Base-by-base conservation (phyloP, 306 rosid genomes). In the Quercus ilex region DNA sequence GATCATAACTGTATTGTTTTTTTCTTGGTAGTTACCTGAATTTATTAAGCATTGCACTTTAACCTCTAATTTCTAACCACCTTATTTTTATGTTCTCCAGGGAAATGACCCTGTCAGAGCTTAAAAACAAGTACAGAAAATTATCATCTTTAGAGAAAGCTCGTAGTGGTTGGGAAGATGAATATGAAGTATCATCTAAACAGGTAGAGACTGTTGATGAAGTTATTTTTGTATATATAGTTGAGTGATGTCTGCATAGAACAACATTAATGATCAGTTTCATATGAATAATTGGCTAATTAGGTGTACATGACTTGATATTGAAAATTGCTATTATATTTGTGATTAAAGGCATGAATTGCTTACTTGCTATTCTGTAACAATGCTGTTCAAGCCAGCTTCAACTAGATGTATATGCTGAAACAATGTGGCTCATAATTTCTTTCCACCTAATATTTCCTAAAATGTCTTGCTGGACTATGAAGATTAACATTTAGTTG, bases 51-150 rank as follows among this genome's bases (percentile, higher is more conserved):
- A 73, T 28, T 75, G 79, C 76, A 53, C 30, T 60, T 74, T 57
- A 33, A 28, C 25, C 35, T 49, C 57, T 81, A 41, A 58, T 55
- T 55, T 80, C 31, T 78, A 52, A 73, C 72, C 67, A n/a, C 70
- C 33, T 74, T 51, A 68, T 72, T 63, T 63, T 64, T 62, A 55
- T 35, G 64, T 49, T 77, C 51, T 75, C 38, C 75, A 95, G 99
- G 89, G 99, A 95, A 88, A 95, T 95, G 99, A 79, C 90, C 82
- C 93, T 91, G 81, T 73, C 93, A 53, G 99, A 95, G 88, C 84
- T 95, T 23, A 92, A 89, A 87, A 85, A 74, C 85, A 95, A 95
- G 85, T 95, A 95, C 80, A 87, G 94, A 64, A 95, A 91, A 87
- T 80, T 86, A 17, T 89, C 93, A 71, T 90, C 99, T 41, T 62